Conservation (phyloP, 768 basidiomycete genomes). For the Lactifluus hygrophoroides region DNA sequence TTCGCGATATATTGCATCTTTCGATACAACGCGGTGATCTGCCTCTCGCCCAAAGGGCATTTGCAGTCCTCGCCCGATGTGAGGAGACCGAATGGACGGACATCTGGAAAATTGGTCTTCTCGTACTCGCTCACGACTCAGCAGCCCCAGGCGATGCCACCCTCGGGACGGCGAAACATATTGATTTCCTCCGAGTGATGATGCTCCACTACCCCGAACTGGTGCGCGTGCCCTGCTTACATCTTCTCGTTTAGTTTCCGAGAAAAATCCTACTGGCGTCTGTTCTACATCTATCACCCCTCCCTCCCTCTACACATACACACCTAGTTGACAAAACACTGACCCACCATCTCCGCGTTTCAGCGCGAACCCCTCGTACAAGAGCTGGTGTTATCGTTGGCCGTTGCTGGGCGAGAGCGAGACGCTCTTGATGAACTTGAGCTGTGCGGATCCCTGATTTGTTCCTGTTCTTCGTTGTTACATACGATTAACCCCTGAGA, state of each 20-base stretch:
- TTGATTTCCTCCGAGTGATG: constrained; percentile 60
- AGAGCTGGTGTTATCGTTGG: constrained; percentile 64
- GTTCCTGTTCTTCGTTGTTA: constrained; percentile 4
- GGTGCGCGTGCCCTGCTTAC: constrained; percentile 36
- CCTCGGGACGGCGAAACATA: constrained; percentile 27
- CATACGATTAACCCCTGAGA: neutral
- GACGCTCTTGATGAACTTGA: constrained; percentile 82
- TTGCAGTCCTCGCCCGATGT: constrained; percentile 68
- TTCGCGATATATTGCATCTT: constrained; percentile 68
- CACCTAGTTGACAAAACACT: neutral
- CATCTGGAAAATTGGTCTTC: constrained; percentile 63
- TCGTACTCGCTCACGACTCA: constrained; percentile 35
- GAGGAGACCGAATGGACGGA: constrained; percentile 68
- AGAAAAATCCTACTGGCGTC: neutral
- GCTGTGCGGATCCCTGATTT: constrained; percentile 42
- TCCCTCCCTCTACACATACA: too few relatives aligned
- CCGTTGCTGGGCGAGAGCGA: constrained; percentile 45
- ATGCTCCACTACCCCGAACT: constrained; percentile 62
- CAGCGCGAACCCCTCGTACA: constrained; percentile 70
- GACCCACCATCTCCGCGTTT: neutral
- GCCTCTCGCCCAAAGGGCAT: constrained; percentile 54
- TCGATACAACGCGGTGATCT: constrained; percentile 61
- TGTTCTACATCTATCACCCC: too few relatives aligned
- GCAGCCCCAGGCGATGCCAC: neutral
- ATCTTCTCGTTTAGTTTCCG: constrained; percentile 1